phyloP scores from a whole-genome alignment of 169 alveolate species.

The Plasmodium cynomolgi region DNA sequence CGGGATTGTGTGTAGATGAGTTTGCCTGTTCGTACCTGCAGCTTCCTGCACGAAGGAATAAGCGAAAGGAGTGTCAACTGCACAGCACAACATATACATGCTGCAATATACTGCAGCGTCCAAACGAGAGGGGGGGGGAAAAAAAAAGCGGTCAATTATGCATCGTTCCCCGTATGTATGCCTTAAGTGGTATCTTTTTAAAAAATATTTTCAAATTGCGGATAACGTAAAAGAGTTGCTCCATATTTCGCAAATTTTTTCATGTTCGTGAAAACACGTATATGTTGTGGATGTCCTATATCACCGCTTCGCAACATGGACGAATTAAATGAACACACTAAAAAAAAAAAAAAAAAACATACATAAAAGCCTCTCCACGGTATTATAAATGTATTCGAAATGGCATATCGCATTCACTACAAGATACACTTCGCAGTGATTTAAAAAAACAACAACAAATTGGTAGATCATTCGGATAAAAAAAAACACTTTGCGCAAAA shows the following conservation, averaged over 20 bases:
- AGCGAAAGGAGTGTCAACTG: neutral
- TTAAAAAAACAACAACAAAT: neutral
- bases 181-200: neutral
- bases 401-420: neutral
- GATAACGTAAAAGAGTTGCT: neutral
- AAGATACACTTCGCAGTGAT: neutral
- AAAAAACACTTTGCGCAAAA: neutral
- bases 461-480: neutral
- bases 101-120: neutral
- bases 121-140: neutral
- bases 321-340: neutral
- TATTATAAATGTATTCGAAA: neutral
- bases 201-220: neutral
- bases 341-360: neutral
- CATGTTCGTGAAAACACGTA: neutral
- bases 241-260: neutral
- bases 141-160: neutral
- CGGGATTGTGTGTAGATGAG: neutral
- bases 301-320: neutral
- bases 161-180: neutral
- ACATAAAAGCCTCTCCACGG: neutral
- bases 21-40: neutral
- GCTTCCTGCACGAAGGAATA: neutral
- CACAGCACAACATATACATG: neutral
- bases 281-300: neutral